Percentiles rank a stretch among this genome's conserved stretches.
Conservation (phyloP, 1,284 basidiomycete species). For the Afroboletus lepidellus region DNA sequence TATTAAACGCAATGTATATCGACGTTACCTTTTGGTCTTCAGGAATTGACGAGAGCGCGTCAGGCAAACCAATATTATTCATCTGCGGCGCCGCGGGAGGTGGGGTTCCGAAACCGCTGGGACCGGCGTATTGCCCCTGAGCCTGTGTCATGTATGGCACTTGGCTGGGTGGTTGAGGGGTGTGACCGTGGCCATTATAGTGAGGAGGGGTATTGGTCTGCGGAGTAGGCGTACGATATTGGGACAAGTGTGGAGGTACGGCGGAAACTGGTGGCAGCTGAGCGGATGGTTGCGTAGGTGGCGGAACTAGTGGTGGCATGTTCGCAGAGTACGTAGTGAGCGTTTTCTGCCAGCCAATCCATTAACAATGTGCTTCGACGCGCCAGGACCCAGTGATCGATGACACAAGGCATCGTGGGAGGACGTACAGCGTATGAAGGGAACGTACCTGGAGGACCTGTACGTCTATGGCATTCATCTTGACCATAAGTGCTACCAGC, state of each 20-base stretch:
- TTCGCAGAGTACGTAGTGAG: conserved; percentile 34
- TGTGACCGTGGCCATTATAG: conserved; percentile 31
- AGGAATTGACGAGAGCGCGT: conserved; percentile 56
- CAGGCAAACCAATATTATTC: conserved; percentile 38
- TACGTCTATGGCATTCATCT: conserved; percentile 67
- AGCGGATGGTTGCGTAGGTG: conserved; percentile 28
- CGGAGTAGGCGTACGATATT: conserved; percentile 47
- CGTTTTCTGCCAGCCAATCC: conserved; percentile 33
- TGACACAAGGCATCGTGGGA: background rate
- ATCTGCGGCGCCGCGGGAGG: conserved; percentile 18
- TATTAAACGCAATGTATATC: conserved; percentile 4
- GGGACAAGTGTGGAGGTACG: conserved; percentile 47
- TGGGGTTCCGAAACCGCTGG: conserved; percentile 24
- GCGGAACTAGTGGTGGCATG: conserved; percentile 28
- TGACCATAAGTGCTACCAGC: conserved; percentile 71
- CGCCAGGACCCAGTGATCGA: background rate
- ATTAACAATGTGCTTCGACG: conserved; percentile 1
- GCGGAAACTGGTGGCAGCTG: conserved; percentile 33
- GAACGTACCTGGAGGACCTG: conserved; percentile 65
- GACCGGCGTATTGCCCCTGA: conserved; percentile 22
- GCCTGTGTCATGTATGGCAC: conserved; percentile 19
- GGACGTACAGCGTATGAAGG: background rate
- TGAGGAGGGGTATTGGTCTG: conserved; percentile 32
- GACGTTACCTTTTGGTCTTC: conserved; percentile 64
- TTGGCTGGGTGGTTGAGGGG: conserved; percentile 28